A percentile compares a stretch with the other conserved stretches of the same genome.
Evolutionary conservation across 345 rosid genomes (phyloP).

Genomic region (Syzygium oleosum): DNA sequence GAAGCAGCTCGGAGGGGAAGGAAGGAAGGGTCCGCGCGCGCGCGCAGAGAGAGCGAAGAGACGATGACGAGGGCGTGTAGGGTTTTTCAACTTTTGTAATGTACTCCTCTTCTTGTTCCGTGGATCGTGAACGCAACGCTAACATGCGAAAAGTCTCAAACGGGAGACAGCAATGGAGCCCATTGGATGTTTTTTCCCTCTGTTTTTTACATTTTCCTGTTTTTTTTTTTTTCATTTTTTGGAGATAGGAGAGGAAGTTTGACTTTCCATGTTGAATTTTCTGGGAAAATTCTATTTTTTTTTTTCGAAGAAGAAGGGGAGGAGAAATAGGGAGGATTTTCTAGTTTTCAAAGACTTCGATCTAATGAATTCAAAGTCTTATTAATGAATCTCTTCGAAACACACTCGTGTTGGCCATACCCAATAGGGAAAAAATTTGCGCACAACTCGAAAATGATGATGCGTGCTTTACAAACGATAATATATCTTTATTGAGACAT

Average conservation of each 20-base stretch:
- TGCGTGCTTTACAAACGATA: not conserved
- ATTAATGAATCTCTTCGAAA: rapidly evolving
- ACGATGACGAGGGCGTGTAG: not conserved
- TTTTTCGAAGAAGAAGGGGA: not conserved
- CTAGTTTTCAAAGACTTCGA: not conserved
- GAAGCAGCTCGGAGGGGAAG: not conserved
- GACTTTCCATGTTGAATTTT: not conserved
- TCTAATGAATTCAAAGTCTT: not conserved
- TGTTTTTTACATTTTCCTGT: not conserved
- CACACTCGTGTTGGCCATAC: not conserved
- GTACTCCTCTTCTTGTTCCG: not conserved
- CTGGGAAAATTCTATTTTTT: not conserved
- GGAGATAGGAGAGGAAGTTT: not conserved
- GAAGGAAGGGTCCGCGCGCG: not conserved
- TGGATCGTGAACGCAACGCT: not conserved
- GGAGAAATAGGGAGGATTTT: not conserved
- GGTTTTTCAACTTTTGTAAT: not conserved
- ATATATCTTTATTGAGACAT: not conserved
- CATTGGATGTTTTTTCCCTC: not conserved
- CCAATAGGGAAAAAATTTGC: not conserved
- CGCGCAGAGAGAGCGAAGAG: not conserved
- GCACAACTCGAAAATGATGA: not conserved
- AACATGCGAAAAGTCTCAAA: not conserved
- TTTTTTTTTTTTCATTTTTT: not conserved
- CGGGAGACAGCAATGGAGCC: not conserved